phyloP scores from a whole-genome alignment of 139 green algal species.

The Spirogloea muscicola region DNA sequence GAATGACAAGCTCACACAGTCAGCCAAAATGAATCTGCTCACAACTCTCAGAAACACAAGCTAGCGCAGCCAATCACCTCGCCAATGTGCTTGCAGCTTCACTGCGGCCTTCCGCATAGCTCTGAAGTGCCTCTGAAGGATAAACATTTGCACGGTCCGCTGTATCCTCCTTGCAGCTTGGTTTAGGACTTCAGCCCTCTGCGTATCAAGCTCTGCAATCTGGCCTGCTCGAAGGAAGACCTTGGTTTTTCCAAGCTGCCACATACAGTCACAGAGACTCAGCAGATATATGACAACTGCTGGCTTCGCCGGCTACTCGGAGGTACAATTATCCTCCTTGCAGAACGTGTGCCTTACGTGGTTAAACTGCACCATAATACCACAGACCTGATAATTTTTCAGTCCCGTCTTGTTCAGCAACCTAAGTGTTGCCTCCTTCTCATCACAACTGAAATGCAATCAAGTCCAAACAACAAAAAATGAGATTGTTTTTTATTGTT shows the following conservation, averaged over 20 bases:
- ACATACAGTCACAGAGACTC: constrained; percentile 23
- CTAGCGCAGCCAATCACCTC: no score
- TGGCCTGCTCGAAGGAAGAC: constrained; percentile 77
- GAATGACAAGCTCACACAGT: no score
- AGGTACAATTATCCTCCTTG: no score
- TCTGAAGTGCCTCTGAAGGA: constrained; percentile 10
- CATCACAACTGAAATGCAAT: no score
- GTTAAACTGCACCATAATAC: no score
- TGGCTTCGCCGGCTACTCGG: background rate
- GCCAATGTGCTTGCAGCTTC: constrained; percentile 2
- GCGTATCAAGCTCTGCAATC: constrained; percentile 65
- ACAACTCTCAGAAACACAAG: no score
- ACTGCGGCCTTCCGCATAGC: constrained; percentile 29
- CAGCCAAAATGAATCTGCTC: no score
- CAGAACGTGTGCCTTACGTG: no score
- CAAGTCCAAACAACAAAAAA: no score
- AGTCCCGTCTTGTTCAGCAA: constrained; percentile 80
- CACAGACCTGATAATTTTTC: constrained; percentile 36
- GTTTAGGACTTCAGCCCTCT: constrained; percentile 70
- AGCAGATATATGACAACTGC: background rate
- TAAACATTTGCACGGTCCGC: constrained; percentile 32
- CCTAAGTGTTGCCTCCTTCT: constrained; percentile 33
- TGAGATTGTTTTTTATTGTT: no score
- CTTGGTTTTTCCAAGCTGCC: constrained; percentile 82
- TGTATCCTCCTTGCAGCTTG: constrained; percentile 62